Evolutionary conservation across 2,329 filamentous ascomycete species (phyloP), one percentile per base, ranked within the genome.

Genomic region (Colletotrichum sp.): DNA sequence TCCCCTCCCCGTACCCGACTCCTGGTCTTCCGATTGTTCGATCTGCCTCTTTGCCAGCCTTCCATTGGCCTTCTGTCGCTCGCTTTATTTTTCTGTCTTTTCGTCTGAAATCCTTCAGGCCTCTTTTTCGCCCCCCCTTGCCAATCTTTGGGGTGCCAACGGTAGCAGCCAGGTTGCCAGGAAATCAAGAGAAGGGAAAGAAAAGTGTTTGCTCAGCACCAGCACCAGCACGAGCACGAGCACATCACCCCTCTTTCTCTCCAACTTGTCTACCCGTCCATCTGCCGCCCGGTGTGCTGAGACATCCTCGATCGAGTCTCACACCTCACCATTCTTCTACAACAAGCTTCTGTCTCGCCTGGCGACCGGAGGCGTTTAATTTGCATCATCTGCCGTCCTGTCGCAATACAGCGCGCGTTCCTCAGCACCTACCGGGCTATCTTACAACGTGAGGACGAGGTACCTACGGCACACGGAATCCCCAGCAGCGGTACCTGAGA

Each of bases 231-330:
- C 3, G 19, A 57, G 25, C n/a, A 57, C 12, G 8, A 25, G 13
- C 19, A 25, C 59, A n/a, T 15, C 19, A 64, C 22, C n/a, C 61
- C 32, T 25, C 30, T 64, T 25, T 64, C 22, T 39, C 61, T 34
- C 36, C 30, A 44, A 39, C 16, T 4, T 25, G 3, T 15, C 19
- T 30, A 29, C 36, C 62, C 19, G 22, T 49, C 25, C 27, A 19
- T 52, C 44, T 52, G 44, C 44, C 44, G 44, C 44, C 44, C 44
- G 44, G 44, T 22, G 44, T 25, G 44, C 44, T 59, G 70, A 76
- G 74, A 73, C 74, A 61, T 32, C 25, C 63, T 36, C 59, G 74
- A 74, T 73, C 59, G 74, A 73, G 74, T 69, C 64, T 65, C 66
- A 68, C 44, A 69, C 74, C 39, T 39, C 64, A 49, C 32, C 69